Conservation (phyloP, 495 filamentous ascomycete species). For the Geoglossum glabrum region DNA sequence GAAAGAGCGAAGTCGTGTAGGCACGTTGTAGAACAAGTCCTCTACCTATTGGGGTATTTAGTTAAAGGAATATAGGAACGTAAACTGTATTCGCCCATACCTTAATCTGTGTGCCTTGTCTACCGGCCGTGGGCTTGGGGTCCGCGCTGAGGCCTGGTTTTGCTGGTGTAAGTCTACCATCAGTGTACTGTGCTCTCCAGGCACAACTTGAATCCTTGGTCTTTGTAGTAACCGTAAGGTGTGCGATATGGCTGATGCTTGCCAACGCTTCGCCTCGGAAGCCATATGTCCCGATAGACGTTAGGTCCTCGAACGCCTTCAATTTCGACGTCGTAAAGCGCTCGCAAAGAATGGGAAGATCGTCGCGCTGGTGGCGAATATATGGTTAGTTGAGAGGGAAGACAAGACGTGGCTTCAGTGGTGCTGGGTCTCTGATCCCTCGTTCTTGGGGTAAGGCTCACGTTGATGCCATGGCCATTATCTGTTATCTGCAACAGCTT, state of each 20-base stretch:
- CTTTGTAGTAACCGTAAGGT: constrained; percentile 85
- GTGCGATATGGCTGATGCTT: constrained; percentile 96
- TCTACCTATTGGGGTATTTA: constrained; percentile 40
- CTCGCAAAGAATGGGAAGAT: constrained; percentile 85
- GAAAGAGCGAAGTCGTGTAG: constrained; percentile 73
- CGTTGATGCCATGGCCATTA: constrained; percentile 92
- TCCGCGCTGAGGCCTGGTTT: constrained; percentile 86
- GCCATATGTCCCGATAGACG: constrained; percentile 82
- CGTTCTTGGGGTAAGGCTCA: constrained; percentile 21
- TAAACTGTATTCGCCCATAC: constrained; percentile 23
- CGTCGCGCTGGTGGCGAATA: constrained; percentile 30
- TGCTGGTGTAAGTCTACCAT: constrained; percentile 62
- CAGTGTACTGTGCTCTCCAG: constrained; percentile 70
- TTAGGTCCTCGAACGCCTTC: constrained; percentile 85
- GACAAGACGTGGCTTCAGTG: not conserved
- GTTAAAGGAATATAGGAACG: not conserved
- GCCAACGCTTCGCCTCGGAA: constrained; percentile 94
- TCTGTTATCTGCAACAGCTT: constrained; percentile 95
- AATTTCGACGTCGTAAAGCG: constrained; percentile 95
- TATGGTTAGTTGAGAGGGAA: not conserved
- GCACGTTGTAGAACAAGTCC: constrained; percentile 93
- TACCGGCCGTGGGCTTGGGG: constrained; percentile 73
- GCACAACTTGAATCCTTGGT: constrained; percentile 78
- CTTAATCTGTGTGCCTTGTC: constrained; percentile 90
- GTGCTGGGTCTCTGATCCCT: not conserved